phyloP scores from a whole-genome alignment of 2,329 filamentous ascomycete species.

The Xylariomycetidae sp. region DNA sequence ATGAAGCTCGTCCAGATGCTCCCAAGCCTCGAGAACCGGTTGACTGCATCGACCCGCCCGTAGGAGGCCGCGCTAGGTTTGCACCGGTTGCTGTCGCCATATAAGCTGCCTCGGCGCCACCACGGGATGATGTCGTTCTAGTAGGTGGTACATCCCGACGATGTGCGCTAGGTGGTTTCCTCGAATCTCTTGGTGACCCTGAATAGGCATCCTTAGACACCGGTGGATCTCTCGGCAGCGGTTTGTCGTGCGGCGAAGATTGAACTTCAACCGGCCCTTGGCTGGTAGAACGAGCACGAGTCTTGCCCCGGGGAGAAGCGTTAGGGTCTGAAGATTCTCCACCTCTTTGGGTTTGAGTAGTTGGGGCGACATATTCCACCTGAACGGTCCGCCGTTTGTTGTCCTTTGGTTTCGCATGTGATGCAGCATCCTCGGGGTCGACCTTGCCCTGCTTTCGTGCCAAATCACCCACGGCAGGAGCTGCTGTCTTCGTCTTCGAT shows the following conservation, averaged over 20 bases:
- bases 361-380: conserved; percentile 93
- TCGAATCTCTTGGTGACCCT: conserved; percentile 26
- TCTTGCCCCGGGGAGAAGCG: conserved; percentile 28
- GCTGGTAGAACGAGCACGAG: conserved; percentile 50
- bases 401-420: conserved; percentile 66
- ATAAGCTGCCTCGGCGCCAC: conserved; percentile 50
- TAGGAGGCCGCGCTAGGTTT: conserved; percentile 61
- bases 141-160: conserved; percentile 41
- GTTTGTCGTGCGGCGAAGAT: conserved; percentile 47
- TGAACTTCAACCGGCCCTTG: conserved; percentile 46
- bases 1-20: conserved; percentile 58
- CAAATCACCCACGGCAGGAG: conserved; percentile 56
- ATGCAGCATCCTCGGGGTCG: conserved; percentile 55
- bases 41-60: conserved; percentile 75
- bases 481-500: conserved; percentile 59
- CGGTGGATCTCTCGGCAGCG: conserved; percentile 55
- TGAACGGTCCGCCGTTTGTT: conserved; percentile 92
- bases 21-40: conserved; percentile 58
- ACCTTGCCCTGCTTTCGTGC: conserved; percentile 70
- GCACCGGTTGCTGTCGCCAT: conserved; percentile 42
- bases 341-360: conserved; percentile 77
- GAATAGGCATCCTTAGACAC: conserved; percentile 38
- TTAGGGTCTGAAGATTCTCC: conserved; percentile 31
- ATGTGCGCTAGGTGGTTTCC: conserved; percentile 45
- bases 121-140: conserved; percentile 45